Base-by-base conservation (phyloP, 768 basidiomycete genomes). In the Strobilomyces dryophilus region DNA sequence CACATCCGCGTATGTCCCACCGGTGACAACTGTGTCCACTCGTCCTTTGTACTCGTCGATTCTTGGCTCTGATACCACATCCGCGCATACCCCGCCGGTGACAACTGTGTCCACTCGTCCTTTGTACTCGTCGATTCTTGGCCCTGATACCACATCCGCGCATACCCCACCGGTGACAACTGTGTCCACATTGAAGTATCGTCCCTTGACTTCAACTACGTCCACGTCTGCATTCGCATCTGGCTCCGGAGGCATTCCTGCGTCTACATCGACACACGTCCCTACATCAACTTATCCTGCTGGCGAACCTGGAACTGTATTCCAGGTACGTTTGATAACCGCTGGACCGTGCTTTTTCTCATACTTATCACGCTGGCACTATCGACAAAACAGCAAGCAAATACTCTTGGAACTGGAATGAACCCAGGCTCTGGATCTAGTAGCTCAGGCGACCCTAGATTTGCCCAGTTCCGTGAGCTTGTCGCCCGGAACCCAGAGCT, bases 391-490 rank as follows among this genome's bases (percentile, higher is more conserved):
- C 26, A 47, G n/a, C 31, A 24, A 14, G 46, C 32, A 29, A n/a
- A 18, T 18, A 2, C 17, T 8, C 32, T 27, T 2, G 45, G 37
- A 31, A 6, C 17, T 12, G 44, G 27, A 10, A 21, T 32, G 24
- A 12, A 15, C 15, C 31, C 39, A 15, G 11, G 32, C 18, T 29
- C 46, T 17, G 39, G 31, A 15, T 29, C 39, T n/a, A 29, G 27
- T 15, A 27, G 35, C 8, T 21, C 18, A 15, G 40, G 40, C n/a
- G 29, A 31, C 4, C 12, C 34, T 29, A n/a, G 43, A 18, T 27
- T 43, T 18, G 41, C 47, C 8, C 52, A 53, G 40, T n/a, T 53
- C 26, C 46, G 47, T n/a, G 34, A 48, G 41, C 46, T 53, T 9
- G 8, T 48, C 10, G 14, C 27, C 27, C 34, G 15, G 14, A 53